These are phyloP conservation scores for Rhynchosporium graminicola DNA, from an alignment of 2,329 filamentous ascomycete species.

Conservation along the genomic window DNA sequence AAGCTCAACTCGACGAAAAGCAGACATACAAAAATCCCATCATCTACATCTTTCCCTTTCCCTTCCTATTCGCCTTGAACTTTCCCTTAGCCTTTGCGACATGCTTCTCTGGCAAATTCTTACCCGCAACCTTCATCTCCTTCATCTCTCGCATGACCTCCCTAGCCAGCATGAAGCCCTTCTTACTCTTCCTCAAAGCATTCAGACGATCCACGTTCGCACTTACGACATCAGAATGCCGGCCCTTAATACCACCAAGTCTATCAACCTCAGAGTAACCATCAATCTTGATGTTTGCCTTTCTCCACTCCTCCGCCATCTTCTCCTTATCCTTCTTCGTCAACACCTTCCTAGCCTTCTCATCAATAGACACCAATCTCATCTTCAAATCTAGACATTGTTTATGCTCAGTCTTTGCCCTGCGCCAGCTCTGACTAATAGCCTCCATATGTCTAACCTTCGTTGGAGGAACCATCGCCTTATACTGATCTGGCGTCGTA, in stretches of 20 bases:
- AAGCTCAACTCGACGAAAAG: too few species aligned
- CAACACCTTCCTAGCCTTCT: neutral
- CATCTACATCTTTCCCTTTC: neutral
- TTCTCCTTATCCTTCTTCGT: neutral
- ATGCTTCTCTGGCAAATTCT: neutral
- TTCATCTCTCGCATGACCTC: neutral
- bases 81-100: neutral
- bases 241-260: neutral
- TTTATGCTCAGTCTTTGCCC: neutral
- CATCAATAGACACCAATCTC: conserved; percentile 7
- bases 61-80: neutral
- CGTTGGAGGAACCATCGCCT: neutral
- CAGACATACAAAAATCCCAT: neutral
- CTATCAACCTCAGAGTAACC: conserved; percentile 1
- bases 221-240: neutral
- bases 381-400: neutral
- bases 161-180: neutral
- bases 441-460: neutral
- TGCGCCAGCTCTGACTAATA: neutral
- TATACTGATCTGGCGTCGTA: neutral
- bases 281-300: neutral
- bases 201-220: neutral
- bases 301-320: conserved; percentile 1
- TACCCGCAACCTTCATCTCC: neutral
- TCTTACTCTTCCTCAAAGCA: neutral